Base-by-base conservation (phyloP, 2,329 filamentous ascomycete genomes). In the Stromatinia cepivora region DNA sequence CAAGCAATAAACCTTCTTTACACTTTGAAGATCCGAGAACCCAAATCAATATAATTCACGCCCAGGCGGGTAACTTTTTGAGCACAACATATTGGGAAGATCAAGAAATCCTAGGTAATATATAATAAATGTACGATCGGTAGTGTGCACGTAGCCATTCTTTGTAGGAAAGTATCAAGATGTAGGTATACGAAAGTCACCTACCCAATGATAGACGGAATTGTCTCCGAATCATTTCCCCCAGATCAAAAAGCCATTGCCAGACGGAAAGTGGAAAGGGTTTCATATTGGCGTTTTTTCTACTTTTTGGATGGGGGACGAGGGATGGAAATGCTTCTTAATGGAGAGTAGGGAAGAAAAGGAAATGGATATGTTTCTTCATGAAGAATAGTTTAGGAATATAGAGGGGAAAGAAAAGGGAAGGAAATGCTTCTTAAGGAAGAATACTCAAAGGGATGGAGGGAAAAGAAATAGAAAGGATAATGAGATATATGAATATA, bases 211-310 rank as follows among this genome's bases (percentile, higher is more conserved):
- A 50, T 20, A 36, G 8, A 36, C 4, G 15, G 34, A 25, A 58
- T 42, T 25, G 13, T 46, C 22, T 50, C 45, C 28, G 59, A 50
- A 46, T 34, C n/a, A 25, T 63, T 9, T 50, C 31, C 28, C 58
- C 42, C 42, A 7, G 58, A 48, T 62, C 31, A n/a, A 58, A 42
- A 58, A 36, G 36, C 54, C 54, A 34, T 58, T 58, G 54, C 48
- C 48, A 50, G 48, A 50, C 22, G 22, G 6, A 50, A 50, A 50
- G 48, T 25, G 48, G 50, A 25, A 53, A 28, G 50, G n/a, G n/a
- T 28, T 28, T 53, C 22, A 53, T 28, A 25, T 28, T 53, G n/a
- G 50, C 50, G 50, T 53, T 28, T 53, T 48, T 53, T 53, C 50
- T 53, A 6, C 4, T 52, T 52, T 13, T 28, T 25, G n/a, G 20